Evolutionary conservation across 129 eudicot genomes (phyloP).

Genomic region (Pulicaria dysenterica): DNA sequence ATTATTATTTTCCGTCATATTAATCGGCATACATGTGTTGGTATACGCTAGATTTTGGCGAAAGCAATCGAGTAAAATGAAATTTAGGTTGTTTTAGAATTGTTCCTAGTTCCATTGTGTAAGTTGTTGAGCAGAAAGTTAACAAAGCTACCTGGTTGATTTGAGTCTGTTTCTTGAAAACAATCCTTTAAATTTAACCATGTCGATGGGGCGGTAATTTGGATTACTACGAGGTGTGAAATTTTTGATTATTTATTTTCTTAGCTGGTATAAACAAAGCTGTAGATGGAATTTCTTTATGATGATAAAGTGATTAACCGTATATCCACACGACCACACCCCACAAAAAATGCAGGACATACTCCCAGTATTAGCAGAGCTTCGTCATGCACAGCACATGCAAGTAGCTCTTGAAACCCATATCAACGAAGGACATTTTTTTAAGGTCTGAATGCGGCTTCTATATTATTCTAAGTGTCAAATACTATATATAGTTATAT

Average conservation of each 20-base stretch:
- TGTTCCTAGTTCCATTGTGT: conserved; percentile 21
- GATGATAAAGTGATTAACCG: conserved; percentile 26
- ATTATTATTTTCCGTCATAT: conserved; percentile 15
- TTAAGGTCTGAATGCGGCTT: conserved; percentile 50
- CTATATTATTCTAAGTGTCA: conserved; percentile 8
- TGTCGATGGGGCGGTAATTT: conserved; percentile 8
- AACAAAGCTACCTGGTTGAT: conserved; percentile 18
- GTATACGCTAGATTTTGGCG: conserved; percentile 24
- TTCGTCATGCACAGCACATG: conserved; percentile 74
- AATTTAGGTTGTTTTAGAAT: conserved; percentile 9
- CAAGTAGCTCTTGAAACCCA: conserved; percentile 76
- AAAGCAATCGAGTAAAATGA: conserved; percentile 3
- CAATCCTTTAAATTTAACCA: conserved; percentile 16
- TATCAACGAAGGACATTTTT: conserved; percentile 78
- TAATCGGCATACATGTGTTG: conserved; percentile 1
- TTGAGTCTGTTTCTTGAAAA: conserved; percentile 16
- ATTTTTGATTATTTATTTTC: background rate
- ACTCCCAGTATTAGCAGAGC: conserved; percentile 82
- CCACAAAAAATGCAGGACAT: conserved; percentile 60
- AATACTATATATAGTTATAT: conserved; percentile 2
- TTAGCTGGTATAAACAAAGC: conserved; percentile 13
- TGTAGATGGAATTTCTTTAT: conserved; percentile 13
- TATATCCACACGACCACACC: conserved; percentile 26
- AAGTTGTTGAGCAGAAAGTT: conserved; percentile 25
- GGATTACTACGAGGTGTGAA: conserved; percentile 5